A percentile compares a stretch with the other conserved stretches of the same genome.
These are phyloP conservation scores for Eustoma russellianum DNA, from an alignment of 257 asterid species.

Conservation along the genomic window DNA sequence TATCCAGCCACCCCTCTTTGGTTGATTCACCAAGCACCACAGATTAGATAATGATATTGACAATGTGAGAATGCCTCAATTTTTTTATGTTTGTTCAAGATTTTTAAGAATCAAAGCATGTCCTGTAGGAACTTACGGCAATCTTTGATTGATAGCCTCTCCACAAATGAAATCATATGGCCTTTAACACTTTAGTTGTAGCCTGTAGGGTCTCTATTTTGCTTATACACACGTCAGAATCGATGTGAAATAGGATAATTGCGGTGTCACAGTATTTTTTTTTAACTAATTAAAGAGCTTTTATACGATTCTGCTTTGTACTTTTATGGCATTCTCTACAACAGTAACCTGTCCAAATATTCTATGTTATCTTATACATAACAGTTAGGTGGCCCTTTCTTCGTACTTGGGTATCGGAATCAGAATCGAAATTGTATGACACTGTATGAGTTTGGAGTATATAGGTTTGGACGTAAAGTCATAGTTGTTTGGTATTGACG, in stretches of 20 bases:
- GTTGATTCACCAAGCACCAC: constrained; percentile 1
- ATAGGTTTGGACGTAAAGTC: no score
- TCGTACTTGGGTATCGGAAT: no score
- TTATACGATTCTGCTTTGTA: no score
- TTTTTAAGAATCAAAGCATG: constrained; percentile 3
- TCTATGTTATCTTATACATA: constrained; percentile 36
- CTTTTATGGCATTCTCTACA: background rate
- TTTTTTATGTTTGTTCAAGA: no score
- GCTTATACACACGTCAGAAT: constrained; percentile 11
- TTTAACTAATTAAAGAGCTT: no score
- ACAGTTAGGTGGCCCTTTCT: no score
- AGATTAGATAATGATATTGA: no score
- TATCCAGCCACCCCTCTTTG: background rate
- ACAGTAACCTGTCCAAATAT: constrained; percentile 12
- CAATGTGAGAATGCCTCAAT: constrained; percentile 8
- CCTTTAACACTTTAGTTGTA: constrained; percentile 17
- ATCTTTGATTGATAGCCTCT: constrained; percentile 19
- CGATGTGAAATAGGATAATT: constrained; percentile 8
- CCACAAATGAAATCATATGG: constrained; percentile 16
- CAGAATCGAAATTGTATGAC: no score
- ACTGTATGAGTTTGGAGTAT: no score
- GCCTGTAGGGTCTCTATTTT: no score
- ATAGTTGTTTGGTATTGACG: no score
- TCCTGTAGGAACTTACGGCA: constrained; percentile 9
- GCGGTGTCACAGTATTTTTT: background rate